Percentiles rank a stretch among this genome's conserved stretches.
These are phyloP conservation scores for Achlya hypogyna DNA, from an alignment of 352 stramenopile species.

Conservation along the genomic window DNA sequence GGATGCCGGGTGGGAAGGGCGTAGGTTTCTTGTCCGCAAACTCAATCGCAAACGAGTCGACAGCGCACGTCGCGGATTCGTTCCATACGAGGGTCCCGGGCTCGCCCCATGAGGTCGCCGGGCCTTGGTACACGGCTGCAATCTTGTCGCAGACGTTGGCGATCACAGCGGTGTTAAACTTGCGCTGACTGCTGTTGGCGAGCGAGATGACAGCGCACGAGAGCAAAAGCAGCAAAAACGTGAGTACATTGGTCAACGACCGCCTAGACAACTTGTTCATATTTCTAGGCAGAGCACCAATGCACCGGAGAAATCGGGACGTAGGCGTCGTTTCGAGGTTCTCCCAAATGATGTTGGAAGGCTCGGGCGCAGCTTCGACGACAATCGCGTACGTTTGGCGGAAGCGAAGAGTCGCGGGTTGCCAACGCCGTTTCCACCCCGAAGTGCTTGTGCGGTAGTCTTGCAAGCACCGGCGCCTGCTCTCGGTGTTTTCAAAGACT, in stretches of 20 bases:
- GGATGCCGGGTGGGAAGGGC: not conserved
- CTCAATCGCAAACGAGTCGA: not conserved
- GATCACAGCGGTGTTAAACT: constrained; percentile 36
- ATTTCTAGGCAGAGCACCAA: not conserved
- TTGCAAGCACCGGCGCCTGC: constrained; percentile 48
- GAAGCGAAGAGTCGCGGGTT: constrained; percentile 53
- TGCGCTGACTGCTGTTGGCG: constrained; percentile 47
- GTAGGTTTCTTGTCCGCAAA: not conserved
- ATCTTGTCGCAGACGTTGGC: constrained; percentile 9
- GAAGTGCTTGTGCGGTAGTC: constrained; percentile 59
- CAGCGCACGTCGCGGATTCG: not conserved
- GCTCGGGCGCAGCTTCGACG: constrained; percentile 52
- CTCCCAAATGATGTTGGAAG: constrained; percentile 83
- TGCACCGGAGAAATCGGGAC: constrained; percentile 39
- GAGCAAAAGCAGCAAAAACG: constrained; percentile 59
- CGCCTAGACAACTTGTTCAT: constrained; percentile 18
- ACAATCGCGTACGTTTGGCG: constrained; percentile 37
- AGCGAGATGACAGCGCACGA: constrained; percentile 66
- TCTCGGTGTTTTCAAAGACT: constrained; percentile 84
- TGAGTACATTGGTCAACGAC: constrained; percentile 59
- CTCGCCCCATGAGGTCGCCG: not conserved
- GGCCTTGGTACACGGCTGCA: not conserved
- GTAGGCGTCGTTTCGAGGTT: constrained; percentile 65
- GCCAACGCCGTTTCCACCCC: constrained; percentile 36
- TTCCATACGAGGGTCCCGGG: not conserved